A percentile compares a stretch with the other conserved stretches of the same genome.
These are phyloP conservation scores for Thalassiosira allenii DNA, from an alignment of 352 stramenopile genomes.

Conservation along the genomic window DNA sequence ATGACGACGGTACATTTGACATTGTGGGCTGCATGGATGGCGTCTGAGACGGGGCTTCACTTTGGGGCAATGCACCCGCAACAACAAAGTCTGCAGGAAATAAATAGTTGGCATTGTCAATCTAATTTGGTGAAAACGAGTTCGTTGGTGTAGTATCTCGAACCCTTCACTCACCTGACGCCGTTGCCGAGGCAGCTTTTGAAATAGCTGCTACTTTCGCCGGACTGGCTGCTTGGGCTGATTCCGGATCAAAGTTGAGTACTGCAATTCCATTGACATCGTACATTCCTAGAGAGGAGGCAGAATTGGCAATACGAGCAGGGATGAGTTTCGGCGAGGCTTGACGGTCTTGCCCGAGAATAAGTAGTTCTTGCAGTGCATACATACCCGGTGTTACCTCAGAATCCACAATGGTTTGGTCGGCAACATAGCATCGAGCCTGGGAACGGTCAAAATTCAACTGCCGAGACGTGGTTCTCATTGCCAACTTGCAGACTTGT, in stretches of 20 bases:
- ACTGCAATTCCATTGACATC: conserved; percentile 38
- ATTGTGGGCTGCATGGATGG: conserved; percentile 39
- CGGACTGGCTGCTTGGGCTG: background rate
- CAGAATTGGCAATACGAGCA: no score
- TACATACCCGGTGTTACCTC: conserved; percentile 36
- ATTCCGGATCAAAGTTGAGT: conserved; percentile 48
- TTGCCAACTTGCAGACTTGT: conserved; percentile 47
- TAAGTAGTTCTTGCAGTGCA: no score
- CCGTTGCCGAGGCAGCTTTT: conserved; percentile 27
- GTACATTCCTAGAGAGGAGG: no score
- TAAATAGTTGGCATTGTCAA: no score
- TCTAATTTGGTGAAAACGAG: no score
- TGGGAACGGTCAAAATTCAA: conserved; percentile 35
- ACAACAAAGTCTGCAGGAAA: conserved; percentile 54
- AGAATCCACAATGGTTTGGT: conserved; percentile 35
- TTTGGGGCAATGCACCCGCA: conserved; percentile 33
- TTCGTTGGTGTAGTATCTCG: no score
- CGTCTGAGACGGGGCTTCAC: conserved; percentile 46
- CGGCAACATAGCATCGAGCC: conserved; percentile 46
- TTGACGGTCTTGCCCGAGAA: no score
- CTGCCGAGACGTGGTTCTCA: conserved; percentile 19
- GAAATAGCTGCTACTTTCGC: background rate
- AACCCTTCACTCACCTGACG: conserved; percentile 29
- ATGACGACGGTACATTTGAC: conserved; percentile 16
- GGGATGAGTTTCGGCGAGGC: no score